Conservation (phyloP, 768 basidiomycete species). For the Infundibulicybe gibba region DNA sequence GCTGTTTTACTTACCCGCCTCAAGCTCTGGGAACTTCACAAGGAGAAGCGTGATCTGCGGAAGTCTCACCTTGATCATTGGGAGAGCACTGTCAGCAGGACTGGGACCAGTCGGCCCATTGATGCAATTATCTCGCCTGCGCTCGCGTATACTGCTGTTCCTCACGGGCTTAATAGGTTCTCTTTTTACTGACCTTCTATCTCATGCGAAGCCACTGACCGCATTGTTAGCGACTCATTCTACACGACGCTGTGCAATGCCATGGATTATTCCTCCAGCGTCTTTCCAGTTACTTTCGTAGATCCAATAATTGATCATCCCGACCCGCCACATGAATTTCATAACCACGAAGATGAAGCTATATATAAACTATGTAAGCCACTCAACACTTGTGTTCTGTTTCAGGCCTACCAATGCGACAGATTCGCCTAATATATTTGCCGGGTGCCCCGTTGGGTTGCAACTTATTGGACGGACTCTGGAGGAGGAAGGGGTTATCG, state of each 20-base stretch:
- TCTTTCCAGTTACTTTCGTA: conserved; percentile 65
- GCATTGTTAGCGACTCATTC: conserved; percentile 38
- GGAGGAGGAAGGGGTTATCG: conserved; percentile 72
- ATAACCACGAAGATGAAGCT: conserved; percentile 47
- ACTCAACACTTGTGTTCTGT: no score
- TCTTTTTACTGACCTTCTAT: conserved; percentile 1
- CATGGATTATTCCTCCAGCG: conserved; percentile 55
- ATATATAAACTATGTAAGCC: conserved; percentile 54
- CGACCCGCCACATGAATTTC: conserved; percentile 43
- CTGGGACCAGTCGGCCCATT: conserved; percentile 65
- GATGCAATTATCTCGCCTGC: conserved; percentile 71
- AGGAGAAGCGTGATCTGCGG: conserved; percentile 45
- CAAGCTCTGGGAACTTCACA: conserved; percentile 64
- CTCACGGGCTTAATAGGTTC: conserved; percentile 57
- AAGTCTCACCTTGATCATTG: conserved; percentile 61
- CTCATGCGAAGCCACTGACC: background rate
- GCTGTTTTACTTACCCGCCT: conserved; percentile 19
- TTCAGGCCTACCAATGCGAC: background rate
- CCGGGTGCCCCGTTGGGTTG: conserved; percentile 55
- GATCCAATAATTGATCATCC: conserved; percentile 50
- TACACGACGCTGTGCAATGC: conserved; percentile 68
- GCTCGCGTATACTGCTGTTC: conserved; percentile 56
- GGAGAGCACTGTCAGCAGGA: conserved; percentile 45
- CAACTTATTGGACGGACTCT: conserved; percentile 65
- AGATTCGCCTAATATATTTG: conserved; percentile 57